Evolutionary conservation across 768 basidiomycete species (phyloP), one percentile per base, ranked within the genome.

Genomic region (Leccinum ochraceum): DNA sequence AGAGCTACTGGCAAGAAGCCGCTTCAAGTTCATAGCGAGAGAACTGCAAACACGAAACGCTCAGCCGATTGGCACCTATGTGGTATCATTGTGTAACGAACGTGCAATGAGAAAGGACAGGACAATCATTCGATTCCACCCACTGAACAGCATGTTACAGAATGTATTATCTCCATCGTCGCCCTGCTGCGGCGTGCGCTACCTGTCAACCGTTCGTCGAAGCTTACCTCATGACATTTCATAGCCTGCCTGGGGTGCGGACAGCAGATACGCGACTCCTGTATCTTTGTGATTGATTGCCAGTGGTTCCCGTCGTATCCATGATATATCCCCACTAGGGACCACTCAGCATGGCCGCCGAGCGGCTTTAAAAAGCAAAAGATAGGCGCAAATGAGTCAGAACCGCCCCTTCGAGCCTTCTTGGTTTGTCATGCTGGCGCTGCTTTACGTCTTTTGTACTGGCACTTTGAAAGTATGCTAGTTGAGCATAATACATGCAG

Each of bases 191-290:
- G 20, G 37, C 36, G 51, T 36, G n/a, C 51, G 28, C n/a, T n/a
- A 28, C 16, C 20, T 17, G 58, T 22, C 17, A 16, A 42, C 26
- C 14, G 28, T 6, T 26, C 14, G 22, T 28, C 2, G 46, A 50
- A 8, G 32, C 6, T 44, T n/a, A 20, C 59, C 60, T 54, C 57
- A 34, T 53, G 62, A 22, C 34, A 58, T 44, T 68, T 70, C 66
- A 59, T 64, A 64, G 69, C 58, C 54, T 70, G 60, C 69, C 61
- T 30, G 56, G 39, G 20, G 11, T 6, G 44, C 20, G 44, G 56
- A 37, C 10, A 48, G 55, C 17, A 51, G 50, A 37, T 46, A 30
- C 22, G n/a, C 22, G n/a, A 26, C 8, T 20, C 13, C 26, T 54
- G n/a, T 14, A 32, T 52, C 30, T 5, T 11, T 52, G 10, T 48